Evolutionary conservation across 139 green algal genomes (phyloP).

Genomic region (Picochlorum sp.): DNA sequence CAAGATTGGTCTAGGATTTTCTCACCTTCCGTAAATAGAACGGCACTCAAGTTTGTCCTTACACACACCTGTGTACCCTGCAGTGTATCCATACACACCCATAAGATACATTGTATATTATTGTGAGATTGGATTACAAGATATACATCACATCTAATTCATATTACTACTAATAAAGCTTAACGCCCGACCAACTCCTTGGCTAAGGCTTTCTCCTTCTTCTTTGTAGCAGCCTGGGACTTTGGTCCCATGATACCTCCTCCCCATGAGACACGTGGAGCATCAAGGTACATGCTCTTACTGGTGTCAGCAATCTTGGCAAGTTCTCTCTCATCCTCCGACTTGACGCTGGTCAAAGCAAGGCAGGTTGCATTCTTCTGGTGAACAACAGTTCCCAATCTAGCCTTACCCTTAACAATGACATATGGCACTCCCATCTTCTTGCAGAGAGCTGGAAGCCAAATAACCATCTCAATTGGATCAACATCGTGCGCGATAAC

Average conservation of each 20-base stretch:
- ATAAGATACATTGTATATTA: neutral
- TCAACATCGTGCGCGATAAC: conserved; percentile 98
- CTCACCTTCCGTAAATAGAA: too few relatives aligned
- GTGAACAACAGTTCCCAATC: conserved; percentile 91
- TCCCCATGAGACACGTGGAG: conserved; percentile 76
- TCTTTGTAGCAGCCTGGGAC: conserved; percentile 81
- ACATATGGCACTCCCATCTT: conserved; percentile 98
- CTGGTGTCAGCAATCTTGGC: conserved; percentile 90
- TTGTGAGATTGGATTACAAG: neutral
- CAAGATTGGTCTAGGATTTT: too few relatives aligned
- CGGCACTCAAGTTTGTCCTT: too few relatives aligned
- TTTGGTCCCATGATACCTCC: conserved; percentile 97
- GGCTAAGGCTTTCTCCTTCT: conserved; percentile 69
- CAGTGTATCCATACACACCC: too few relatives aligned
- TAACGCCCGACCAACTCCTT: conserved; percentile 62
- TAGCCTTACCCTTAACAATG: conserved; percentile 97
- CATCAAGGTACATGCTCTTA: conserved; percentile 48
- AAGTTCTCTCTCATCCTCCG: conserved; percentile 97
- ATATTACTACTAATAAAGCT: neutral
- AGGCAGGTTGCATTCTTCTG: conserved; percentile 95
- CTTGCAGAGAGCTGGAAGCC: conserved; percentile 92
- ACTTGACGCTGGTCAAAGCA: conserved; percentile 88
- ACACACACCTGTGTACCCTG: too few relatives aligned
- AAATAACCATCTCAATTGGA: conserved; percentile 97
- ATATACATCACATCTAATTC: neutral